Base-by-base conservation (phyloP, 441 rosid species). In the Bocquillonia castaneifolia region DNA sequence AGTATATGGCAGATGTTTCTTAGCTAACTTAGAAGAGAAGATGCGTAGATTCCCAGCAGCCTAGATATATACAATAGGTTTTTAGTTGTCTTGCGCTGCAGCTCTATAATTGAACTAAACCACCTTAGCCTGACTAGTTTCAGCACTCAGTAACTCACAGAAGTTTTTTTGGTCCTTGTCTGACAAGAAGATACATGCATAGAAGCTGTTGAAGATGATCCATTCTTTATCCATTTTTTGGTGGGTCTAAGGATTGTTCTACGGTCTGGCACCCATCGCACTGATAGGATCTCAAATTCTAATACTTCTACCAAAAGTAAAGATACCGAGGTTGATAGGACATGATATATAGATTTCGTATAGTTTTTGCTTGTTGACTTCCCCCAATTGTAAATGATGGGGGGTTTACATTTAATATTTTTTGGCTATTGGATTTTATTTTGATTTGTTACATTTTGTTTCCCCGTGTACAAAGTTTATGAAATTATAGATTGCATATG, bases 321-420 rank as follows among this genome's bases (percentile, higher is more conserved):
- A 66, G 67, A 37, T 58, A 50, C 8, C 3, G 42, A 56, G 26
- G 44, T 64, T 2, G 28, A 71, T 48, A 57, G 70, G 57, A 28
- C 29, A 36, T 37, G 5, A 47, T 3, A 47, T 18, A 47, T 12
- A 47, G 51, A 8, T n/a, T n/a, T n/a, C n/a, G n/a, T n/a, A n/a
- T n/a, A n/a, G n/a, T n/a, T n/a, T n/a, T n/a, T n/a, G n/a, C n/a
- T n/a, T n/a, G n/a, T n/a, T n/a, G n/a, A n/a, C n/a, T 71, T 32
- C 14, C 32, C 71, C 67, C 20, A 29, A 55, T 31, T 77, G 80
- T 79, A 79, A 73, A 72, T 78, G 67, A 53, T 66, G 63, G 54
- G 52, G 76, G 40, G 15, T 40, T 29, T 40, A 22, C 25, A 31
- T 68, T 18, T 37, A 9, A 28, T 37, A 15, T 3, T 0, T 7